Conservation (phyloP, 2,329 filamentous ascomycete species). For the Arthrobotrys pseudoclavata region DNA sequence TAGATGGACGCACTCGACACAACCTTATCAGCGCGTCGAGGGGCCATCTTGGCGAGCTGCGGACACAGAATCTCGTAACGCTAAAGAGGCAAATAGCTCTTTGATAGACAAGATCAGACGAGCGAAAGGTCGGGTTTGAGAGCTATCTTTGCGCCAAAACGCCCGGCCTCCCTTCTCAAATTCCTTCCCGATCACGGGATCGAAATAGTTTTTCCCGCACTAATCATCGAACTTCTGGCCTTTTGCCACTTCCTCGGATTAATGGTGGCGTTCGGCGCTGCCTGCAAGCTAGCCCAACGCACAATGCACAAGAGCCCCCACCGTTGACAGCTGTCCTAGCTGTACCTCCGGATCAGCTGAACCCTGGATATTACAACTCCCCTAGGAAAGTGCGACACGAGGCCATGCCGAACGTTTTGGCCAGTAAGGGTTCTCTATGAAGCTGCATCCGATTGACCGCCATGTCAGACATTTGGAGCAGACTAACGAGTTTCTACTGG, state of each 20-base stretch:
- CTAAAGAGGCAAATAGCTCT: constrained; percentile 19
- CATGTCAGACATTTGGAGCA: constrained; percentile 6
- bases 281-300: background rate
- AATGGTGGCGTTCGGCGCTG: constrained; percentile 2
- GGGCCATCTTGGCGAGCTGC: constrained; percentile 27
- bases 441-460: constrained; percentile 15
- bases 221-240: constrained; percentile 36
- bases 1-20: constrained; percentile 38
- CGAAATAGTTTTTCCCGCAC: background rate
- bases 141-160: constrained; percentile 3
- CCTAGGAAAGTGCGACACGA: constrained; percentile 40
- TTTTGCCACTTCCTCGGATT: constrained; percentile 30
- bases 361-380: constrained; percentile 35
- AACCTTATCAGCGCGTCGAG: constrained; percentile 22
- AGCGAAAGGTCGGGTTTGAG: constrained; percentile 22
- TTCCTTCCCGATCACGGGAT: background rate
- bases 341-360: constrained; percentile 18
- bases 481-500: constrained; percentile 16
- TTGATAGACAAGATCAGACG: constrained; percentile 36
- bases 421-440: constrained; percentile 1
- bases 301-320: constrained; percentile 24
- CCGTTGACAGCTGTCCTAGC: constrained; percentile 26
- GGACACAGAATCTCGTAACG: constrained; percentile 4
- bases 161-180: background rate
- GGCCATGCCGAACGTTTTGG: constrained; percentile 20